phyloP scores from a whole-genome alignment of 192 early-diverging fungal species.

The Pilaira anomala region DNA sequence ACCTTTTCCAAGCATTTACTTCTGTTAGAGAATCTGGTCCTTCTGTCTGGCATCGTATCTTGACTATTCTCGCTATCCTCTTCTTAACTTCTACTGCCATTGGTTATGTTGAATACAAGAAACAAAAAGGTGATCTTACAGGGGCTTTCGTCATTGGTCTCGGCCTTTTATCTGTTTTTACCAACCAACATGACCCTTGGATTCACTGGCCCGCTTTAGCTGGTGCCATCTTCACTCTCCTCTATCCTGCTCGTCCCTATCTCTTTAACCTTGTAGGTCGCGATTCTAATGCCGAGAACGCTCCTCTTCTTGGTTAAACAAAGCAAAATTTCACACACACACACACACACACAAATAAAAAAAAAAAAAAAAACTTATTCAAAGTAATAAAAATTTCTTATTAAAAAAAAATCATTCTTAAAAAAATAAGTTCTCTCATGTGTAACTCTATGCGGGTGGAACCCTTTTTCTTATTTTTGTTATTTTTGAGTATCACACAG shows the following conservation, averaged over 20 bases:
- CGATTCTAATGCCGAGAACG: conserved; percentile 35
- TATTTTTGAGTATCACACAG: not conserved
- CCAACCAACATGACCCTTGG: conserved; percentile 39
- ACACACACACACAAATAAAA: not conserved
- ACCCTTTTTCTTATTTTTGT: not conserved
- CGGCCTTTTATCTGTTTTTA: conserved; percentile 48
- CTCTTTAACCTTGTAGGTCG: conserved; percentile 31
- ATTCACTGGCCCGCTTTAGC: conserved; percentile 52
- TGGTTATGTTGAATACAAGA: conserved; percentile 60
- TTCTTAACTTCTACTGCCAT: conserved; percentile 55
- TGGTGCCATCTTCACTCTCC: conserved; percentile 38
- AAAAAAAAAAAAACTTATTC: not conserved
- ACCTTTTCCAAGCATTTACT: conserved; percentile 60
- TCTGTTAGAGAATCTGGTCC: conserved; percentile 36
- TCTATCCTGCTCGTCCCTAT: conserved; percentile 44
- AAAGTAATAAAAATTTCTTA: not conserved
- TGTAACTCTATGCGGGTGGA: not conserved
- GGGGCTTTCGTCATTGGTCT: conserved; percentile 64
- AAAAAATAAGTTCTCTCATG: not conserved
- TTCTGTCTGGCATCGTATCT: conserved; percentile 39
- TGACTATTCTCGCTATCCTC: conserved; percentile 47
- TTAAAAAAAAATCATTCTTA: not conserved
- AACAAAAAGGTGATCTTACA: conserved; percentile 55
- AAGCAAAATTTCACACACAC: too few species aligned
- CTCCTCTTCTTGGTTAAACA: conserved; percentile 51